Base-by-base conservation (phyloP, 768 basidiomycete genomes). In the Tephrocybe sp. region DNA sequence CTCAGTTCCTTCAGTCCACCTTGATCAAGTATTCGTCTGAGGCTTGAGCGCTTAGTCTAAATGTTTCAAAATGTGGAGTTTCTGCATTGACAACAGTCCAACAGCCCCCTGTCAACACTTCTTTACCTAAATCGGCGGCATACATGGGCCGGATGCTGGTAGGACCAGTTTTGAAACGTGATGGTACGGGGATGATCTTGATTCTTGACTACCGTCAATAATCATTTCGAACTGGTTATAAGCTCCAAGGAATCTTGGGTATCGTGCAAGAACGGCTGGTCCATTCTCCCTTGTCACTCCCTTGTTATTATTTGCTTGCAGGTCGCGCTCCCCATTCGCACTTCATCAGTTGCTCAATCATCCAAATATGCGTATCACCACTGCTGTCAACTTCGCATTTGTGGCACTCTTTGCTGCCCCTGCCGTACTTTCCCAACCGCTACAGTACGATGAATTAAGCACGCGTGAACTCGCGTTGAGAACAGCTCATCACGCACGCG, bases 261-360 rank as follows among this genome's bases (percentile, higher is more conserved):
- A 29, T 29, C 27, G 15, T 15, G 36, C 24, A 41, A 40, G 45
- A 47, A 40, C 47, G 47, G 47, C 47, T 30, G 47, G 47, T 31
- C 47, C 47, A 21, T 45, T 47, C 45, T 36, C 25, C 27, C 18
- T 24, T 12, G n/a, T 9, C 13, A 37, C 23, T 18, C 23, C 36
- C 16, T 11, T 21, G 10, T 18, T 24, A 24, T 23, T 4, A 11
- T 9, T n/a, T 29, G 19, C 16, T 39, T 38, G 47, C 38, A n/a
- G 29, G 47, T 33, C 47, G 38, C 16, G 39, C 13, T 46, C 36
- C 40, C 27, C 9, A 30, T 29, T 29, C 15, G n/a, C 13, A 15
- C 15, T 34, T 15, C 33, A 34, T 12, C 33, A 6, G 8, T n/a
- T 7, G 5, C 15, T 34, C 27, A 29, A 5, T 5, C 27, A 34